Evolutionary conservation across 2,329 filamentous ascomycete genomes (phyloP), one percentile per base, ranked within the genome.

Genomic region (Lomentospora prolificans): DNA sequence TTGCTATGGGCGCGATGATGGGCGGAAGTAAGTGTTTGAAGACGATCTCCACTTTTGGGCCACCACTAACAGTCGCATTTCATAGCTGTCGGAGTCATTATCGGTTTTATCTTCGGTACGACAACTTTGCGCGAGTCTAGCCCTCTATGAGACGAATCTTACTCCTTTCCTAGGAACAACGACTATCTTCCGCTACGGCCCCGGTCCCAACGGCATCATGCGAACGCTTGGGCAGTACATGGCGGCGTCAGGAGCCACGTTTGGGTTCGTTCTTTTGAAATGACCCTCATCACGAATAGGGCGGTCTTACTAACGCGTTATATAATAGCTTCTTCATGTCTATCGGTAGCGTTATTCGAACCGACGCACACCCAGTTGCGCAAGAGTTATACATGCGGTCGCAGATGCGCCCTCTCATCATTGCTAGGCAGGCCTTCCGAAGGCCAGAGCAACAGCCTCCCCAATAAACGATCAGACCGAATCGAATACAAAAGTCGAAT

Each of bases 1-100:
- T 91, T 71, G 96, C 96, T 79, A 96, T 97, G 90, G 94, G 94
- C 64, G 90, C 88, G 60, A 86, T 99, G 86, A 97, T 97, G 90
- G 94, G 94, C 64, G 89, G 90, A 70, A 95, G 92, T 97, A 87
- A 66, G 90, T 82, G 54, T 53, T 55, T 36, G 50, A 24, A 17
- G 55, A 12, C 27, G 31, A 10, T 31, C 31, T 14, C 6, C 9
- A 19, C 51, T 9, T 3, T n/a, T 5, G 2, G 3, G 4, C 10
- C 30, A 27, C 57, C 41, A n/a, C 24, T 56, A 56, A 56, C 30
- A n/a, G n/a, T 8, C 24, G 7, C 19, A 12, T 58, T 53, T 22
- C 58, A 12, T 64, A 97, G 94, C 90, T 72, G 94, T 99, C 60
- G 94, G 94, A 60, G 78, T 89, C 54, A 96, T 96, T 69, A 96